phyloP scores from a whole-genome alignment of 208 protist genomes.

The Crithidia expoeki region DNA sequence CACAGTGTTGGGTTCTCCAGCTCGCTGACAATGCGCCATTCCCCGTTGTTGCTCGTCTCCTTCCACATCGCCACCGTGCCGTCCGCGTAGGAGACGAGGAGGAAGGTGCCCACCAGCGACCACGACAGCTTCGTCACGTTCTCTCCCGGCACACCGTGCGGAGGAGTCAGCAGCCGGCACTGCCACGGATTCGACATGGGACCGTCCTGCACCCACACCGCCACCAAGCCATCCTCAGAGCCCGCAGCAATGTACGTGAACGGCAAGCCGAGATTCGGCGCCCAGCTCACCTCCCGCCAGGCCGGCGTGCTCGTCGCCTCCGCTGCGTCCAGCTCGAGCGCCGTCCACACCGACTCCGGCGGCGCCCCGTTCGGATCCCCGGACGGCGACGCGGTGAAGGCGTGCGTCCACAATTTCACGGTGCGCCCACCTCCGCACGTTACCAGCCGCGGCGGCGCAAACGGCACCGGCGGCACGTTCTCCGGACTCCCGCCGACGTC shows the following conservation, averaged over 20 bases:
- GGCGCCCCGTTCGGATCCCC: conserved; percentile 18
- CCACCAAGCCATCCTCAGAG: conserved; percentile 73
- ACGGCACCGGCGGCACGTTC: conserved; percentile 38
- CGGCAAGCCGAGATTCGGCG: conserved; percentile 74
- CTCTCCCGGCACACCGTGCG: conserved; percentile 34
- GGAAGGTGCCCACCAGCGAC: conserved; percentile 80
- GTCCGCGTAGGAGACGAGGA: conserved; percentile 80
- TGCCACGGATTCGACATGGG: conserved; percentile 51
- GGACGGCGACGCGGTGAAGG: conserved; percentile 21
- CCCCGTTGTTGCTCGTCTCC: conserved; percentile 54
- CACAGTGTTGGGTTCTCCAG: conserved; percentile 36
- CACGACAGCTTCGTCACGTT: conserved; percentile 82
- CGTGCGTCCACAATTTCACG: conserved; percentile 72
- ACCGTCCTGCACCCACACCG: conserved; percentile 82
- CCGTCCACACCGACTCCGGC: conserved; percentile 47
- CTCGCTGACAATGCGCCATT: conserved; percentile 70
- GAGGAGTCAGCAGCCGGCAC: conserved; percentile 32
- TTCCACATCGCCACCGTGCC: conserved; percentile 79
- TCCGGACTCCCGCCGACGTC: conserved; percentile 27
- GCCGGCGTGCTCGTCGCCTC: conserved; percentile 25
- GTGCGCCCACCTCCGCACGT: conserved; percentile 60
- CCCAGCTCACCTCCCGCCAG: conserved; percentile 81
- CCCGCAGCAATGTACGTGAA: conserved; percentile 87
- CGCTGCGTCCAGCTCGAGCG: conserved; percentile 46
- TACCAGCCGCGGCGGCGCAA: conserved; percentile 77